Percentiles rank a stretch among this genome's conserved stretches.
Conservation (phyloP, 257 asterid species). For the Solanum chmielewskii region DNA sequence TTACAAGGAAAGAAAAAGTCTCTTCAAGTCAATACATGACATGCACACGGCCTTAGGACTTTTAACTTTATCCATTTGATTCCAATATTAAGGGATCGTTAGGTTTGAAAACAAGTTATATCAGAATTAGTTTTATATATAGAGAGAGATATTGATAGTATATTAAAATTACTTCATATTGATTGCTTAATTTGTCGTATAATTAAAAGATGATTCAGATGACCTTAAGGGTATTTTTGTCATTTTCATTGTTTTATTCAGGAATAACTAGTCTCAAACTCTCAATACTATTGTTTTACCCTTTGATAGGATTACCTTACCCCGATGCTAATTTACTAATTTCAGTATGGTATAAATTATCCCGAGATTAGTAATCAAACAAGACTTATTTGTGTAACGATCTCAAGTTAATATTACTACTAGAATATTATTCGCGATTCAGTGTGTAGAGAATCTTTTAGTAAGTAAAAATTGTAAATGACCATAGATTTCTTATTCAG, state of each 20-base stretch:
- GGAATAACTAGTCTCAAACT: background rate
- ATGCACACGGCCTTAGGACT: background rate
- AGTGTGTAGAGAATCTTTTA: background rate
- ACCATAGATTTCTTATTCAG: too few relatives aligned
- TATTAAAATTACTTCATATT: background rate
- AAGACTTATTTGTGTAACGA: background rate
- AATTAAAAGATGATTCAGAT: too few relatives aligned
- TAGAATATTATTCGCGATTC: background rate
- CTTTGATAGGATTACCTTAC: background rate
- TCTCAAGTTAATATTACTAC: background rate
- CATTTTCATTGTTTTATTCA: background rate
- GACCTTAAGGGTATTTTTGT: background rate
- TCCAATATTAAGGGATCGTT: background rate
- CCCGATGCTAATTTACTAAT: background rate
- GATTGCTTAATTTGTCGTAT: background rate
- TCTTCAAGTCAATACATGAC: background rate
- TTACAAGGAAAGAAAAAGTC: background rate
- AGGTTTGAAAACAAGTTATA: background rate
- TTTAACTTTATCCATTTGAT: background rate
- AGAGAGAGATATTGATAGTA: background rate
- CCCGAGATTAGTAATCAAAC: background rate
- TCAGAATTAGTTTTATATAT: too few relatives aligned
- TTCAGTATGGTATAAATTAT: background rate
- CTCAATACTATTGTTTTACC: background rate
- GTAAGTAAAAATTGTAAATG: background rate